Conservation (phyloP, 2,329 filamentous ascomycete species). For the Curvularia lunata region DNA sequence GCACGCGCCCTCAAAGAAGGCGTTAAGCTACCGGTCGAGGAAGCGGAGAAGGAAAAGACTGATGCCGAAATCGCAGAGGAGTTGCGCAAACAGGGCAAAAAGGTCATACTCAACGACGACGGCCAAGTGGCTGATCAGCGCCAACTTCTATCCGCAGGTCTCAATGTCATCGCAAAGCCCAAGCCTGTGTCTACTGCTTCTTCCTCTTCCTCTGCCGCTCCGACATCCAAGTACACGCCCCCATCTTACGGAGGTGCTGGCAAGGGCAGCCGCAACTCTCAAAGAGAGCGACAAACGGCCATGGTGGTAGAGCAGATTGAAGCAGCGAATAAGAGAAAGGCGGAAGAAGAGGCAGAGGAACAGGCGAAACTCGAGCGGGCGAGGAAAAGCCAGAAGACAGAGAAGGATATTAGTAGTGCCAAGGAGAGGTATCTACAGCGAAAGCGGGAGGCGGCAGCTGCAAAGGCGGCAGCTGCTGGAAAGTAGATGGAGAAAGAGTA, state of each 20-base stretch:
- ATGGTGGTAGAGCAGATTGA: slow-evolving; percentile 82
- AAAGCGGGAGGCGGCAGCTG: slow-evolving; percentile 76
- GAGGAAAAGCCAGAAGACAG: slow-evolving; percentile 79
- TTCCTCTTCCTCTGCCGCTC: slow-evolving; percentile 26
- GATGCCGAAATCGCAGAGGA: slow-evolving; percentile 71
- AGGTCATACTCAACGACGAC: slow-evolving; percentile 79
- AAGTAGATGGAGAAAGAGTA: slow-evolving; percentile 12
- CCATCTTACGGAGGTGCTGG: background rate
- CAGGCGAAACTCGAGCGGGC: slow-evolving; percentile 67
- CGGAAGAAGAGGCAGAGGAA: slow-evolving; percentile 72
- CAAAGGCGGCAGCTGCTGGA: slow-evolving; percentile 62
- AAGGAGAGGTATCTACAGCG: slow-evolving; percentile 80
- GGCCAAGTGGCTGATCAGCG: slow-evolving; percentile 84
- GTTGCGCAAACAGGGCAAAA: slow-evolving; percentile 66
- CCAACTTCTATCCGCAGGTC: slow-evolving; percentile 75
- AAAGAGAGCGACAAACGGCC: slow-evolving; percentile 75
- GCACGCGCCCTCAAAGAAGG: slow-evolving; percentile 51
- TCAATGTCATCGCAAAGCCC: slow-evolving; percentile 73
- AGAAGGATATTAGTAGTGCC: slow-evolving; percentile 75
- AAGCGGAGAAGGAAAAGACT: slow-evolving; percentile 47
- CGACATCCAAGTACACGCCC: slow-evolving; percentile 17
- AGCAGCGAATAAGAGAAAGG: slow-evolving; percentile 71
- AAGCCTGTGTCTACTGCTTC: slow-evolving; percentile 52
- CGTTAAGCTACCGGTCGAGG: slow-evolving; percentile 44
- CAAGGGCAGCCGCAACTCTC: slow-evolving; percentile 64